Percentiles rank a stretch among this genome's conserved stretches.
Evolutionary conservation across 2,329 filamentous ascomycete species (phyloP).

Genomic region (Fusarium hainanense): DNA sequence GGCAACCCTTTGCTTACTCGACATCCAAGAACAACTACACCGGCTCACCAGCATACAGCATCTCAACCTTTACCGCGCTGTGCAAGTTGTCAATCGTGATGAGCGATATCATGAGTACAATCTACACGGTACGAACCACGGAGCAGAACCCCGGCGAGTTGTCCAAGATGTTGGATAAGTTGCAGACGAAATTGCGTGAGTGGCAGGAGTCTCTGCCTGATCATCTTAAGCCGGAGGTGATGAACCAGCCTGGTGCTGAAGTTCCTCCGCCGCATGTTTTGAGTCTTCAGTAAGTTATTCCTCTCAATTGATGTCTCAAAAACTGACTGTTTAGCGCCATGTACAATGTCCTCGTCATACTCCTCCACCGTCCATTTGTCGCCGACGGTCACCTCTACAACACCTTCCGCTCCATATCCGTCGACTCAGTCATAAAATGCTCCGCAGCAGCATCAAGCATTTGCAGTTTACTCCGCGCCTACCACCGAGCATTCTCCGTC

Average conservation of each 20-base stretch:
- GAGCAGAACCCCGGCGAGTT: constrained; percentile 51
- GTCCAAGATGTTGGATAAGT: constrained; percentile 48
- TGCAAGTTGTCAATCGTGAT: constrained; percentile 42
- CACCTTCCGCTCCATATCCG: constrained; percentile 54
- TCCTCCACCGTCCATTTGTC: constrained; percentile 65
- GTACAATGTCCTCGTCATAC: constrained; percentile 63
- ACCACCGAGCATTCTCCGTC: constrained; percentile 59
- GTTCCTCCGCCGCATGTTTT: constrained; percentile 58
- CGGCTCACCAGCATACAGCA: constrained; percentile 45
- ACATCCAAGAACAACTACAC: constrained; percentile 8
- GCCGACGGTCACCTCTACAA: constrained; percentile 60
- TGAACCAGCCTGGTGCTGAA: constrained; percentile 22
- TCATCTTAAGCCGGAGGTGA: constrained; percentile 55
- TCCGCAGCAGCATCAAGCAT: constrained; percentile 59
- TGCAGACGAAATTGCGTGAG: constrained; percentile 55
- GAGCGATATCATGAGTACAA: constrained; percentile 57
- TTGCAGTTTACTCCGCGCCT: constrained; percentile 56
- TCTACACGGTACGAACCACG: constrained; percentile 58
- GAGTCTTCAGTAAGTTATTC: constrained; percentile 48
- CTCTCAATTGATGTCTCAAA: rapidly evolving
- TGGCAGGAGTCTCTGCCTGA: constrained; percentile 57
- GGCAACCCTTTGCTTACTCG: constrained; percentile 55
- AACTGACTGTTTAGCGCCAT: constrained; percentile 50
- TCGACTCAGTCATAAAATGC: constrained; percentile 58
- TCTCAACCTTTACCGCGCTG: constrained; percentile 43